Base-by-base conservation (phyloP, 2,329 filamentous ascomycete genomes). In the Scytalidium lignicola region DNA sequence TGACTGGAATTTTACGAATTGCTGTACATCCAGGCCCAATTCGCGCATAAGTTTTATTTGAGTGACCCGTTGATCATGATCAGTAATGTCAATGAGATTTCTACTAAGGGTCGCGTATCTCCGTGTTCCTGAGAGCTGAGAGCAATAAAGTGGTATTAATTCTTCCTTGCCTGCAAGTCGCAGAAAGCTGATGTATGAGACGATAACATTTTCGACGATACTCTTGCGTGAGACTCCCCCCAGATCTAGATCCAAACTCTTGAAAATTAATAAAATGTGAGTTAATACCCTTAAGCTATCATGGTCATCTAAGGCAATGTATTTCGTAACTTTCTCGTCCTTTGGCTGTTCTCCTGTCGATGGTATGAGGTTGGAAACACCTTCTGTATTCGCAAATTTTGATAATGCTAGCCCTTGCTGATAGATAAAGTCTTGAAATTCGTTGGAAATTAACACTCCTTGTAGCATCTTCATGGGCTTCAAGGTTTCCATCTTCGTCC, bases 71-170 rank as follows among this genome's bases (percentile, higher is more conserved):
- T 86, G 81, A 7, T 80, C 73, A 7, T 74, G 68, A 41, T 87
- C 80, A 22, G 78, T 76, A 48, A 96, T 78, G 42, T 88, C 80
- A 44, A 90, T 85, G 48, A 96, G 71, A 49, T 95, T 86, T 46
- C 82, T 79, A 50, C 85, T 88, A 44, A 99, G 75, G 15, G 85
- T 84, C 48, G 83, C 78, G 57, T 90, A 83, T 53, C 79, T 77
- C 54, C 85, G 78, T 12, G 80, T 72, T 6, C 75, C 70, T 9
- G 80, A 75, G 12, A 99, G 74, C 58, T 89, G 85, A 8, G 90
- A 90, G 54, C 88, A 91, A 66, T 99, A 99, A 1, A 95, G 73
- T 1, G 93, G 91, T 48, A 96, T 86, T 40, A 93, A 71, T 54
- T 92, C 85, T 51, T 86, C 82, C 48, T 93, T 80, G 28, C 83